These are phyloP conservation scores for Blastosporella zonata DNA, from an alignment of 1,284 basidiomycete species.

Conservation along the genomic window DNA sequence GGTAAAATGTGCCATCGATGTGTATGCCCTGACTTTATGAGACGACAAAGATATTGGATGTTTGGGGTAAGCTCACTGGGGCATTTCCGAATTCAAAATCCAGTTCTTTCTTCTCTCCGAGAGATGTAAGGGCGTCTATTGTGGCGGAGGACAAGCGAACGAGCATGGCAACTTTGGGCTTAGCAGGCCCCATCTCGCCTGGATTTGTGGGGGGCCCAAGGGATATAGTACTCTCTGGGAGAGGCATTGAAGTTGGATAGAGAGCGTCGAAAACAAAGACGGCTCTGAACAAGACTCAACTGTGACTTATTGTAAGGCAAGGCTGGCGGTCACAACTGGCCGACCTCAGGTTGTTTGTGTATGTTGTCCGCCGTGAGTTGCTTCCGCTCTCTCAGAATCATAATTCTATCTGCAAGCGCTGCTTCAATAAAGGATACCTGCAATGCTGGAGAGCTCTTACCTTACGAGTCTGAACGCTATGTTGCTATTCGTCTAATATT, in stretches of 20 bases:
- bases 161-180: constrained; percentile 68
- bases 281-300: background rate
- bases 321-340: too few species aligned
- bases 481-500: too few species aligned
- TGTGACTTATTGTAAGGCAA: too few species aligned
- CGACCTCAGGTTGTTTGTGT: too few species aligned
- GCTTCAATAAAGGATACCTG: too few species aligned
- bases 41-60: constrained; percentile 8
- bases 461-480: too few species aligned
- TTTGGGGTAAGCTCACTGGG: constrained; percentile 41
- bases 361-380: too few species aligned
- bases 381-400: too few species aligned
- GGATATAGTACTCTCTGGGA: constrained; percentile 54
- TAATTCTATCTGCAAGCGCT: too few species aligned
- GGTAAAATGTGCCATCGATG: constrained; percentile 61
- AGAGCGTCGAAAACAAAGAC: background rate
- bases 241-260: constrained; percentile 47
- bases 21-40: constrained; percentile 51
- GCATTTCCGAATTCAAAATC: constrained; percentile 58
- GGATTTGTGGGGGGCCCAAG: constrained; percentile 54
- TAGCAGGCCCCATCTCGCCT: constrained; percentile 51
- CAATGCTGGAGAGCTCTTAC: too few species aligned
- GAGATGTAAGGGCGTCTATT: constrained; percentile 58
- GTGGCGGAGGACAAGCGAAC: constrained; percentile 68
- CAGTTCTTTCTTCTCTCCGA: constrained; percentile 38